phyloP scores from a whole-genome alignment of 169 alveolate genomes.

The Plasmodium reichenowi region DNA sequence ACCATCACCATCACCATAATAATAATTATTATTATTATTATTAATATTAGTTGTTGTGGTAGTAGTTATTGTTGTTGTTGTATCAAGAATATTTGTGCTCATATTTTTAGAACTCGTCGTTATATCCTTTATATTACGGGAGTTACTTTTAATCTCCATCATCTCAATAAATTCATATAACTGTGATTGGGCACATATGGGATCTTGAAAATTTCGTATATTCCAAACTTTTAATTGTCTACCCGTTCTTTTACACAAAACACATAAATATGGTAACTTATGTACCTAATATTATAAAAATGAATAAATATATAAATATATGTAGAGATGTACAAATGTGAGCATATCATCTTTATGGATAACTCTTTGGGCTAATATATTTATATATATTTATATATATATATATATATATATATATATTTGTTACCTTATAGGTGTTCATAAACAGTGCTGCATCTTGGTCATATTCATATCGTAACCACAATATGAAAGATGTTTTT shows the following conservation, averaged over 20 bases:
- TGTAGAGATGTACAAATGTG: too few species aligned
- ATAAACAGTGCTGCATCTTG: conserved; percentile 48
- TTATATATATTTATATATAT: neutral
- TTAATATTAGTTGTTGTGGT: too few species aligned
- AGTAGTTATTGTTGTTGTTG: neutral
- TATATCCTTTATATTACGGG: neutral
- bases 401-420: neutral
- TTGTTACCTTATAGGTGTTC: conserved; percentile 51
- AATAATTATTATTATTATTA: neutral
- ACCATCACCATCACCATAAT: too few species aligned
- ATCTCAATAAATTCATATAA: conserved; percentile 59
- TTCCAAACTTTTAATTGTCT: conserved; percentile 77
- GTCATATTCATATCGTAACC: conserved; percentile 58
- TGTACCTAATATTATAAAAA: conserved; percentile 12
- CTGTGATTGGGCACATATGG: conserved; percentile 71
- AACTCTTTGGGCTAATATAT: neutral
- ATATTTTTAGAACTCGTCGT: neutral
- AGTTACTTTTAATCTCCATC: conserved; percentile 18
- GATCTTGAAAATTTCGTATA: conserved; percentile 49
- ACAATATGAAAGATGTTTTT: conserved; percentile 51
- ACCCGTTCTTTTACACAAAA: conserved; percentile 52
- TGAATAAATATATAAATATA: neutral
- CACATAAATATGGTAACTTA: conserved; percentile 62
- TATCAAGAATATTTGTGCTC: conserved; percentile 1
- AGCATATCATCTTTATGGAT: too few species aligned